A percentile compares a stretch with the other conserved stretches of the same genome.
These are phyloP conservation scores for Lachancea waltii DNA, from an alignment of 805 yeast species.

Conservation along the genomic window DNA sequence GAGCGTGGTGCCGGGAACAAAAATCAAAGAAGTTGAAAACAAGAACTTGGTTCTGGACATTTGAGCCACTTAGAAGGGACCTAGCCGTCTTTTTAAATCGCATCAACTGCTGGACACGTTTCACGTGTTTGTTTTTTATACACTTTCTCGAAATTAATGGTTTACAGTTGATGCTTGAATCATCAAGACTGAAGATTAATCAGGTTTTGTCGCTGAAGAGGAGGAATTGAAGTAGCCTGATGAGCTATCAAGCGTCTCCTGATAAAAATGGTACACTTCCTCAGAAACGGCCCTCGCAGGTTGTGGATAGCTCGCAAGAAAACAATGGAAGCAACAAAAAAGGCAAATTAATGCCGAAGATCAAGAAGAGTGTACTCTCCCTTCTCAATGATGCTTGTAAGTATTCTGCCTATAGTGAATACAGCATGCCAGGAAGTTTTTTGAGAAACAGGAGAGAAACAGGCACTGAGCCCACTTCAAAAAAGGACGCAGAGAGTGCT, in stretches of 20 bases:
- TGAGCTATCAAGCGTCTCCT: too few relatives aligned
- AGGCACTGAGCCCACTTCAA: background rate
- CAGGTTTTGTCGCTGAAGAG: too few relatives aligned
- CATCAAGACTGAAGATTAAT: too few relatives aligned
- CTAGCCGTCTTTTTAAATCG: too few relatives aligned
- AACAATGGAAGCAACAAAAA: background rate
- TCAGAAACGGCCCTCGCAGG: too few relatives aligned
- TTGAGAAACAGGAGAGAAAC: slow-evolving; percentile 13
- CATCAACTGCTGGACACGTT: too few relatives aligned
- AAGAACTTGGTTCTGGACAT: slow-evolving; percentile 9
- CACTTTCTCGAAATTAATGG: too few relatives aligned
- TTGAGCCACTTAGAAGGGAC: background rate
- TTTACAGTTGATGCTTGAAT: too few relatives aligned
- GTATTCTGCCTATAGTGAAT: slow-evolving; percentile 24
- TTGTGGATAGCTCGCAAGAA: background rate
- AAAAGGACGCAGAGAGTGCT: background rate
- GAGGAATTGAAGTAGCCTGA: too few relatives aligned
- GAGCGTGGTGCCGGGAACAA: slow-evolving; percentile 38
- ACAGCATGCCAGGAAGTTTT: slow-evolving; percentile 22
- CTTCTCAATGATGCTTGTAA: slow-evolving; percentile 26
- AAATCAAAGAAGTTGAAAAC: slow-evolving; percentile 18
- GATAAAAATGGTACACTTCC: too few relatives aligned
- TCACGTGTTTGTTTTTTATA: too few relatives aligned
- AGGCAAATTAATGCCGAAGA: background rate
- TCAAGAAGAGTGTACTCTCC: slow-evolving; percentile 10